Evolutionary conservation across 768 basidiomycete genomes (phyloP), one percentile per base, ranked within the genome.

Genomic region (Russula sp.): DNA sequence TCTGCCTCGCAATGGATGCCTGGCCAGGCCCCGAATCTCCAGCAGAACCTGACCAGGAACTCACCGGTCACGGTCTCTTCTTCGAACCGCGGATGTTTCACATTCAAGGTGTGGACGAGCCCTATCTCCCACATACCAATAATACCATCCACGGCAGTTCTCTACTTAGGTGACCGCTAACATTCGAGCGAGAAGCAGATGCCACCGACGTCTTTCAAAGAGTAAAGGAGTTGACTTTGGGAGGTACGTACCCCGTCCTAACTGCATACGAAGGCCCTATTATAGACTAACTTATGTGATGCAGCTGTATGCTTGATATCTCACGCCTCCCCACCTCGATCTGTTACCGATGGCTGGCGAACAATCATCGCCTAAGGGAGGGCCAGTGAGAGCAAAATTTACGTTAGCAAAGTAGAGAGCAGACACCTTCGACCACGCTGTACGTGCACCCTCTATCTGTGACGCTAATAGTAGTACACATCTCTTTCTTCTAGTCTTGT

Each of bases 41-140:
- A 86, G 85, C 55, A 75, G 73, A 66, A 80, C 80, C 34, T 79
- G 79, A 6, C 72, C 75, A 22, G 95, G 94, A 50, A 92, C 92
- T 99, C 62, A 98, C 95, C 26, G 89, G 93, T 3, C 95, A 98
- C 77, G 94, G 98, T 76, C 82, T 98, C 75, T 95, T 96, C 76
- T 84, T 82, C 42, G 38, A 38, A 87, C 86, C 69, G 84, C 88
- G 64, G 83, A 83, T 63, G 74, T 71, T 28, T 75, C 76, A 40
- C 81, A 79, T 70, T 81, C 86, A 93, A 96, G 84, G 83, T 90
- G 80, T 95, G 93, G 94, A 94, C 85, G 71, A 83, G 91, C 61
- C 5, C n/a, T 20, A 11, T 1, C 36, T 16, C 22, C 16, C 36
- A n/a, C n/a, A 18, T 85, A 63, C 16, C 52, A 16, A 14, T 44